A percentile compares a stretch with the other conserved stretches of the same genome.
Conservation (phyloP, 306 rosid species). For the Phaseolus lunatus region DNA sequence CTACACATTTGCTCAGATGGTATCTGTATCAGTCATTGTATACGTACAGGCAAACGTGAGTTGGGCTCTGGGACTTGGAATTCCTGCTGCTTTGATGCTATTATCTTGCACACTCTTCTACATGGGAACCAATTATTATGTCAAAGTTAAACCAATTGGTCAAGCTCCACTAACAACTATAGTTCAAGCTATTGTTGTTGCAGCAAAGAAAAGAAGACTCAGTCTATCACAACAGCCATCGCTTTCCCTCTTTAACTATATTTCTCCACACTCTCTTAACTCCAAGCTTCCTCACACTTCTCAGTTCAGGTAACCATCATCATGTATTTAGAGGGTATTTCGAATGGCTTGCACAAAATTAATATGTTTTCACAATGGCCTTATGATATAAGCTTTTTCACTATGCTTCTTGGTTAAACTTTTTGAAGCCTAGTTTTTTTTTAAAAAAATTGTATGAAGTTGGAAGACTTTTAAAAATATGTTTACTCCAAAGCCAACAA, state of each 20-base stretch:
- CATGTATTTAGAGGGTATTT: not conserved
- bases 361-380: too few species aligned
- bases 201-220: constrained; percentile 68
- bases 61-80: constrained; percentile 81
- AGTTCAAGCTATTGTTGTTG: constrained; percentile 64
- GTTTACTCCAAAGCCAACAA: too few species aligned
- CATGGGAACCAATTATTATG: constrained; percentile 67
- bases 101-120: constrained; percentile 63
- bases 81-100: constrained; percentile 84
- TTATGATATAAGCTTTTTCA: too few species aligned
- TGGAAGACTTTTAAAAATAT: too few species aligned
- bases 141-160: constrained; percentile 76
- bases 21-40: constrained; percentile 70
- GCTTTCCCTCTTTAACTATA: constrained; percentile 60
- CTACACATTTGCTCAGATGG: constrained; percentile 74
- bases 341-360: too few species aligned
- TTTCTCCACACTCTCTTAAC: constrained; percentile 68
- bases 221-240: constrained; percentile 53
- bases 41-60: constrained; percentile 79
- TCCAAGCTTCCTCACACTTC: constrained; percentile 70
- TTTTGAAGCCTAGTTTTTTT: too few species aligned
- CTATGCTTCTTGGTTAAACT: too few species aligned
- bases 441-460: too few species aligned
- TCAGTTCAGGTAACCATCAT: constrained; percentile 71
- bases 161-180: constrained; percentile 74